phyloP scores from a whole-genome alignment of 805 yeast species.

The Saccharomycopsis synnaedendra region DNA sequence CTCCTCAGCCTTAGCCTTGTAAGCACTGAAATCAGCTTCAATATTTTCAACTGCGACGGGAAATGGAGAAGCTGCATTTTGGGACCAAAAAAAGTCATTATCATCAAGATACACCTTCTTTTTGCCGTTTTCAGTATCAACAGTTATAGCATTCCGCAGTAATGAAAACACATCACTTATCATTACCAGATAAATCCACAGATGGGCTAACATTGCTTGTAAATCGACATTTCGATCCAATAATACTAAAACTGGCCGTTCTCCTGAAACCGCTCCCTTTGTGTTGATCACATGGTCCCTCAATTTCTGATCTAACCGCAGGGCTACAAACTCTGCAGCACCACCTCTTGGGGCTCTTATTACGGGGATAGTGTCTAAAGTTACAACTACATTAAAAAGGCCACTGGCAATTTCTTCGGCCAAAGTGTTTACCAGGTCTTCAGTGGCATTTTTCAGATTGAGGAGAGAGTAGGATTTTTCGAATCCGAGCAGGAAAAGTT shows the following conservation, averaged over 20 bases:
- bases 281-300: slow-evolving; percentile 64
- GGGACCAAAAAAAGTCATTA: slow-evolving; percentile 83
- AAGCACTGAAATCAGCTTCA: slow-evolving; percentile 67
- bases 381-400: slow-evolving; percentile 65
- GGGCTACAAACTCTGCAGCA: slow-evolving; percentile 91
- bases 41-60: slow-evolving; percentile 99
- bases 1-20: slow-evolving; percentile 81
- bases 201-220: slow-evolving; percentile 89
- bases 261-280: slow-evolving; percentile 14
- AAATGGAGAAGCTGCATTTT: slow-evolving; percentile 79
- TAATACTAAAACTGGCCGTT: slow-evolving; percentile 63
- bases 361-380: slow-evolving; percentile 73
- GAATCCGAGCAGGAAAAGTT: slow-evolving; percentile 70
- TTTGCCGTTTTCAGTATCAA: slow-evolving; percentile 39
- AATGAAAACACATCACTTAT: slow-evolving; percentile 84
- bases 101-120: slow-evolving; percentile 84
- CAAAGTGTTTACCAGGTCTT: slow-evolving; percentile 55
- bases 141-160: slow-evolving; percentile 69
- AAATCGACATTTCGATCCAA: slow-evolving; percentile 85
- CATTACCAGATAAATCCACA: slow-evolving; percentile 96
- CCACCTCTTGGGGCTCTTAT: slow-evolving; percentile 88
- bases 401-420: slow-evolving; percentile 73
- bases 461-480: slow-evolving; percentile 54
- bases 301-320: slow-evolving; percentile 69
- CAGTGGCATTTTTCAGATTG: slow-evolving; percentile 62